Conservation (phyloP, 2,329 filamentous ascomycete genomes). For the Alternaria viburni region DNA sequence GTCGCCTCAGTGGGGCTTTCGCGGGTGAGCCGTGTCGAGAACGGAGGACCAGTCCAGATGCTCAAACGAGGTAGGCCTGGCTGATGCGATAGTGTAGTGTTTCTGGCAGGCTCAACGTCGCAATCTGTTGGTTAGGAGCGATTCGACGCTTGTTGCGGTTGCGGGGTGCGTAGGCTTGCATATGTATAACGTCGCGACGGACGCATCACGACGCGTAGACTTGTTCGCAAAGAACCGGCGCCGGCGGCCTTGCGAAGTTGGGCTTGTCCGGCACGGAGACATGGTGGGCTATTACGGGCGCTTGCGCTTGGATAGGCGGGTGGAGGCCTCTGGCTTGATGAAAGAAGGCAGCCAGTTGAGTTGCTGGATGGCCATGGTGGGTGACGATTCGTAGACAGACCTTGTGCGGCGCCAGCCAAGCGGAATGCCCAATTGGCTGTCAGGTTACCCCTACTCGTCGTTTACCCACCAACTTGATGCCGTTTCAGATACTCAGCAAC, state of each 20-base stretch:
- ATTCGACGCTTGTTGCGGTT: slow-evolving; percentile 31
- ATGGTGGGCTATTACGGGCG: slow-evolving; percentile 42
- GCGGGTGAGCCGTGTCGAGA: slow-evolving; percentile 33
- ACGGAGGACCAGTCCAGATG: slow-evolving; percentile 28
- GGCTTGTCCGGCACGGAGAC: slow-evolving; percentile 35
- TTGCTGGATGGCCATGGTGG: slow-evolving; percentile 36
- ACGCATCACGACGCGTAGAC: slow-evolving; percentile 33
- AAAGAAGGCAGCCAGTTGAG: slow-evolving; percentile 39
- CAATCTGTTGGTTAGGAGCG: slow-evolving; percentile 36
- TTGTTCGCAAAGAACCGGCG: slow-evolving; percentile 24
- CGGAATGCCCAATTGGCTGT: slow-evolving; percentile 36
- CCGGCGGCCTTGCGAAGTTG: slow-evolving; percentile 33
- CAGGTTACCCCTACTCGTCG: slow-evolving; percentile 27
- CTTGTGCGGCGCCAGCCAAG: slow-evolving; percentile 35
- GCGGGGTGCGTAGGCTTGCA: slow-evolving; percentile 35
- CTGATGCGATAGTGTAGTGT: slow-evolving; percentile 18
- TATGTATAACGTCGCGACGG: slow-evolving; percentile 42
- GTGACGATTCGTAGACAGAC: slow-evolving; percentile 44
- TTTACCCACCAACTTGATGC: slow-evolving; percentile 36
- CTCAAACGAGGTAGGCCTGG: slow-evolving; percentile 24
- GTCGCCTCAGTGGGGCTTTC: slow-evolving; percentile 41
- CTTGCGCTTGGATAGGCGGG: slow-evolving; percentile 45
- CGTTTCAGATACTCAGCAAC: slow-evolving; percentile 30
- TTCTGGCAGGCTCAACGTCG: slow-evolving; percentile 17
- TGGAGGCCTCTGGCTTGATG: slow-evolving; percentile 34